Evolutionary conservation across 202 grass and related monocot species (phyloP).

Genomic region (Setaria italica): DNA sequence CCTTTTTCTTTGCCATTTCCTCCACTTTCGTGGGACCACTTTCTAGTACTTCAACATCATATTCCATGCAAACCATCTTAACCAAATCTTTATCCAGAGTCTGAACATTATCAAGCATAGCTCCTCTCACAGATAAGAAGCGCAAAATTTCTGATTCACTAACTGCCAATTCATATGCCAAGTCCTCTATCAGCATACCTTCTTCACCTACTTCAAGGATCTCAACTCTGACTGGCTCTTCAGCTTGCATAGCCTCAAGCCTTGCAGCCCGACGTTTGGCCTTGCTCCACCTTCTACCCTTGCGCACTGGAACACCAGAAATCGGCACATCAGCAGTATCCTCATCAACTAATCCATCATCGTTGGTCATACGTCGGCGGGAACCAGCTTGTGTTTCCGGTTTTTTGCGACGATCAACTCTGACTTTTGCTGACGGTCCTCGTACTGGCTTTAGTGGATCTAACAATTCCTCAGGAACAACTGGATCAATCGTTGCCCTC

Average conservation of each 20-base stretch:
- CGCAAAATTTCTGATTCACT: conserved; percentile 69
- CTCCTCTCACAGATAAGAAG: conserved; percentile 68
- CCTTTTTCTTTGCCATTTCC: conserved; percentile 97
- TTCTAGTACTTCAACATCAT: conserved; percentile 96
- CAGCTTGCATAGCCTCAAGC: conserved; percentile 73
- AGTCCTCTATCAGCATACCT: conserved; percentile 81
- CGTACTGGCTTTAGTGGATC: conserved; percentile 63
- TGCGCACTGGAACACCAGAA: conserved; percentile 62
- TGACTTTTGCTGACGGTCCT: conserved; percentile 61
- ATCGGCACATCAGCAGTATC: conserved; percentile 66
- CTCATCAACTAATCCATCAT: conserved; percentile 60
- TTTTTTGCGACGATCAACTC: conserved; percentile 77
- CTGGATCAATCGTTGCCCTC: conserved; percentile 64
- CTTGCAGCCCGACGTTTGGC: conserved; percentile 82
- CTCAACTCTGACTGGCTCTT: conserved; percentile 88
- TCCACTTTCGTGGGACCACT: conserved; percentile 66
- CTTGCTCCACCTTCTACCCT: conserved; percentile 84
- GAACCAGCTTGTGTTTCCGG: conserved; percentile 45
- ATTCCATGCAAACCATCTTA: conserved; percentile 95
- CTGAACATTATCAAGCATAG: conserved; percentile 67
- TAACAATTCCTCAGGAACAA: conserved; percentile 64
- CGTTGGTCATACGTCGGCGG: conserved; percentile 53
- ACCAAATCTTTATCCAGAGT: conserved; percentile 89
- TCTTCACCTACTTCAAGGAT: conserved; percentile 95
- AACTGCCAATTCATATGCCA: conserved; percentile 89